phyloP scores from a whole-genome alignment of 2,329 filamentous ascomycete species.

The Alternaria burnsii region DNA sequence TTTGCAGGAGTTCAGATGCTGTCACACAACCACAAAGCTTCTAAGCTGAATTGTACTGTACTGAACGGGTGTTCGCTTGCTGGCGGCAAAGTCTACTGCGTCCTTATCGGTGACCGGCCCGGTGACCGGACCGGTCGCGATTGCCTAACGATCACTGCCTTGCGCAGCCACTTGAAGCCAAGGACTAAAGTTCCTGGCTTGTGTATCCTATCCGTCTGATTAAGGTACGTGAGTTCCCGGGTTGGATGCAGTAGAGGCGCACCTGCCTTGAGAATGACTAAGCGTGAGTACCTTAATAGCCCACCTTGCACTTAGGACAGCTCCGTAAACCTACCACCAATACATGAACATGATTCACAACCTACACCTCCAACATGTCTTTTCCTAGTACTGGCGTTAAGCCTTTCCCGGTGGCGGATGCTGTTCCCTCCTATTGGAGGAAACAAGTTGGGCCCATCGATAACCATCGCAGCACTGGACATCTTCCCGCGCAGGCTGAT shows the following conservation, averaged over 20 bases:
- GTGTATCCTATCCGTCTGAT: background rate
- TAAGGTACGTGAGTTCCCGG: background rate
- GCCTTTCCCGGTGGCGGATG: constrained; percentile 16
- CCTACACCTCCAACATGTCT: background rate
- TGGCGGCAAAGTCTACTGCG: background rate
- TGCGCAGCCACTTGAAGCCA: background rate
- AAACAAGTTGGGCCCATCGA: constrained; percentile 15
- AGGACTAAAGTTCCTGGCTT: background rate
- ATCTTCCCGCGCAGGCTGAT: constrained; percentile 8
- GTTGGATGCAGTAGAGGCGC: background rate
- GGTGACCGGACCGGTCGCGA: background rate
- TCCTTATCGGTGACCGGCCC: constrained; percentile 6
- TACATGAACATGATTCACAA: background rate
- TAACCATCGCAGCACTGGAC: constrained; percentile 21
- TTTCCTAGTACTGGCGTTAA: background rate
- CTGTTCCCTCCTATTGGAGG: constrained; percentile 18
- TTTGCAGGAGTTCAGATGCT: background rate
- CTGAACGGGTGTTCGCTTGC: background rate
- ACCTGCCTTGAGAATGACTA: background rate
- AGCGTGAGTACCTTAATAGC: constrained; percentile 4
- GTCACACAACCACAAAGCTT: background rate
- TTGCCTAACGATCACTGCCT: background rate
- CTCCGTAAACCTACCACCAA: background rate
- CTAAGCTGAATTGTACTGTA: background rate
- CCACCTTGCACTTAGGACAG: background rate